phyloP scores from a whole-genome alignment of 768 basidiomycete species.

The Rhodotorula taiwanensis region DNA sequence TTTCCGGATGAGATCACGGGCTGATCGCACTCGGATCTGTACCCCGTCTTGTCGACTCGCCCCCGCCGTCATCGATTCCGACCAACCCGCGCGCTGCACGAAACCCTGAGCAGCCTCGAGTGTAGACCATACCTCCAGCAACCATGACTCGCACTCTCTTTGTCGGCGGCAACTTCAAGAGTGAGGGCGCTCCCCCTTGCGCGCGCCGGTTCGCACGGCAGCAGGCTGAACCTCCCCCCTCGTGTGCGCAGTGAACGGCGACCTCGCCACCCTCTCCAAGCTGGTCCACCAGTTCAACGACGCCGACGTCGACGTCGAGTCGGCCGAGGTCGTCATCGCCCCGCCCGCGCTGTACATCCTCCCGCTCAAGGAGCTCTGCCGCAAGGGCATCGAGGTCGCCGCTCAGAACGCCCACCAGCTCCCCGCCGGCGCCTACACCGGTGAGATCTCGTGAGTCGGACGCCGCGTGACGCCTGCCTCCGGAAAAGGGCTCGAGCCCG shows the following conservation, averaged over 20 bases:
- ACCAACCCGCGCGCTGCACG: too few relatives aligned
- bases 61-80: not conserved
- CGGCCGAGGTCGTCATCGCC: slow-evolving; percentile 75
- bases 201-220: too few relatives aligned
- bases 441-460: slow-evolving; percentile 82
- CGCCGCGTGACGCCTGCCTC: not conserved
- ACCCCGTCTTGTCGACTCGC: too few relatives aligned
- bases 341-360: slow-evolving; percentile 85
- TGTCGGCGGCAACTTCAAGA: slow-evolving; percentile 67
- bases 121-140: not conserved
- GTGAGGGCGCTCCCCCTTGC: too few relatives aligned
- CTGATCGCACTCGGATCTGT: too few relatives aligned
- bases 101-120: too few relatives aligned
- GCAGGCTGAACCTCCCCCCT: too few relatives aligned
- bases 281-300: slow-evolving; percentile 68
- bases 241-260: slow-evolving; percentile 57
- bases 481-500: too few relatives aligned
- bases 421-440: slow-evolving; percentile 82
- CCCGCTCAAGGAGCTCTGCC: slow-evolving; percentile 52
- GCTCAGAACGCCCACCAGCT: slow-evolving; percentile 90
- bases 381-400: slow-evolving; percentile 66
- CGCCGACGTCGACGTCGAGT: slow-evolving; percentile 60
- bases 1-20: too few relatives aligned
- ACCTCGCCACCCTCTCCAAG: slow-evolving; percentile 57
- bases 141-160: slow-evolving; percentile 27